Evolutionary conservation across 2,329 filamentous ascomycete genomes (phyloP).

Genomic region (Mycosphaerella sp.): DNA sequence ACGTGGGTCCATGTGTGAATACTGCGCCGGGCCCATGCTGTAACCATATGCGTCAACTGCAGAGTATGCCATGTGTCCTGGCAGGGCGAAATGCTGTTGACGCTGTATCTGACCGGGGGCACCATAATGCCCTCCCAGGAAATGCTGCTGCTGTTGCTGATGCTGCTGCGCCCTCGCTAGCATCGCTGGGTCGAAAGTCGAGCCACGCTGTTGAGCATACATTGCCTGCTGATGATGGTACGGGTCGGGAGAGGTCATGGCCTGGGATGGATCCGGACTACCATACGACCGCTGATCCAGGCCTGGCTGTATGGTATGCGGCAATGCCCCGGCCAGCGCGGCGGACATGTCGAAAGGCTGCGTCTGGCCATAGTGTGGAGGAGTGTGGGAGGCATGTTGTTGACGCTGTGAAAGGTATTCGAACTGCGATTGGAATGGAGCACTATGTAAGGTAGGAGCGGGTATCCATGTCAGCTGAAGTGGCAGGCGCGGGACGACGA

Average conservation of each 20-base stretch:
- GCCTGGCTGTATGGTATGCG: slow-evolving; percentile 10
- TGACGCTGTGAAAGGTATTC: slow-evolving; percentile 19
- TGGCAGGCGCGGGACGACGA: background rate
- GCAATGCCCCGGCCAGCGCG: slow-evolving; percentile 16
- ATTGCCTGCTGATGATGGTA: slow-evolving; percentile 15
- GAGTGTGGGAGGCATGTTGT: slow-evolving; percentile 11
- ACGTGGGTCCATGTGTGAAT: slow-evolving; percentile 23
- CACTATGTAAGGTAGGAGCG: slow-evolving; percentile 6
- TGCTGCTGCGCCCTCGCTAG: slow-evolving; percentile 18
- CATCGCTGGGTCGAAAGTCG: slow-evolving; percentile 17
- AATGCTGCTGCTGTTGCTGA: slow-evolving; percentile 20
- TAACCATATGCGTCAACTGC: slow-evolving; percentile 26
- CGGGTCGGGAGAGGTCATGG: slow-evolving; percentile 8
- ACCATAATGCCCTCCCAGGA: slow-evolving; percentile 19
- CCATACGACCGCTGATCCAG: slow-evolving; percentile 15
- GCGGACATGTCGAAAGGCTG: slow-evolving; percentile 20
- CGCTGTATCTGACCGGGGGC: slow-evolving; percentile 15
- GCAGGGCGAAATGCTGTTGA: slow-evolving; percentile 18
- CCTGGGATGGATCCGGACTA: slow-evolving; percentile 11
- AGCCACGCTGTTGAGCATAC: slow-evolving; percentile 19
- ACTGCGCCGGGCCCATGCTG: slow-evolving; percentile 18
- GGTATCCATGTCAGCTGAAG: background rate
- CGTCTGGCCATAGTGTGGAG: slow-evolving; percentile 15
- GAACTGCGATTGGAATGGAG: slow-evolving; percentile 22
- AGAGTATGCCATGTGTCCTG: slow-evolving; percentile 20